Conservation (phyloP, 2,329 filamentous ascomycete species). For the Penicillium aurantiogriseum region DNA sequence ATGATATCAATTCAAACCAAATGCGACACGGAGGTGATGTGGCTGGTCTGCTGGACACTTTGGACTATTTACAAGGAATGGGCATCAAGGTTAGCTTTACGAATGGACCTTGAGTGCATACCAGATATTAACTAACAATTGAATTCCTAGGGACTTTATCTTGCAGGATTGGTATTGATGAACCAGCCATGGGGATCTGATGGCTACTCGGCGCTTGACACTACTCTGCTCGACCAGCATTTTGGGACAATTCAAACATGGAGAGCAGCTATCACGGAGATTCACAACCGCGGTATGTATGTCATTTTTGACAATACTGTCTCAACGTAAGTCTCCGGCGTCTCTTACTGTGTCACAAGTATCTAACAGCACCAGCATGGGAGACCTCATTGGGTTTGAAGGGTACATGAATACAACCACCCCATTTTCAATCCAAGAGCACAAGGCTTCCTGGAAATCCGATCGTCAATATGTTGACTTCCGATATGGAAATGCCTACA, state of each 20-base stretch:
- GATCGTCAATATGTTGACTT: conserved; percentile 60
- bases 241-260: conserved; percentile 60
- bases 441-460: conserved; percentile 58
- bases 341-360: neutral
- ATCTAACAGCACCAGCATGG: conserved; percentile 39
- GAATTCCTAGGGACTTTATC: conserved; percentile 53
- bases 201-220: conserved; percentile 59
- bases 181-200: conserved; percentile 65
- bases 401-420: conserved; percentile 60
- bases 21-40: conserved; percentile 64
- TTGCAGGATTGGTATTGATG: conserved; percentile 63
- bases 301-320: conserved; percentile 66
- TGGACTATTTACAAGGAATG: conserved; percentile 65
- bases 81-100: conserved; percentile 55
- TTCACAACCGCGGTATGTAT: conserved; percentile 64
- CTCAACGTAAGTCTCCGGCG: conserved; percentile 51
- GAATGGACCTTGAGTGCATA: too few relatives aligned
- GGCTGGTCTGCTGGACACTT: conserved; percentile 56
- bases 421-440: conserved; percentile 55
- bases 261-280: conserved; percentile 57
- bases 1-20: conserved; percentile 60
- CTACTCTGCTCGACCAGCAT: conserved; percentile 63
- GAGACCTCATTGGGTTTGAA: conserved; percentile 62
- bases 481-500: conserved; percentile 52
- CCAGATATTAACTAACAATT: neutral